Conservation (phyloP, 164 flowering plant genomes). For the Saururus chinensis region DNA sequence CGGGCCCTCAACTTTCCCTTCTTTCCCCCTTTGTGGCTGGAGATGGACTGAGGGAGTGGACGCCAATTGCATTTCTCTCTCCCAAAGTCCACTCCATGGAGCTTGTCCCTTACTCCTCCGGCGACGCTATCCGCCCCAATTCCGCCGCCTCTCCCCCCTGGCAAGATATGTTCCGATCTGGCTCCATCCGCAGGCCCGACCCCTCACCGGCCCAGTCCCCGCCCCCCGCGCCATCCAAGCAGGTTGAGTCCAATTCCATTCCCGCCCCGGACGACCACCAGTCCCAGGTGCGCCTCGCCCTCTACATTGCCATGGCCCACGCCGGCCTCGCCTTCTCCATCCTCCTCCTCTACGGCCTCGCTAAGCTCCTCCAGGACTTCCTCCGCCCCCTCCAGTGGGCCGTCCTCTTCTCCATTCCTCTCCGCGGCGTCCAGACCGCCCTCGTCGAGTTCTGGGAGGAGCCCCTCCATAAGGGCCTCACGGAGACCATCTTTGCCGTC, state of each 20-base stretch:
- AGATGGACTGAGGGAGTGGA: neutral
- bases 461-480: conserved; percentile 68
- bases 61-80: neutral
- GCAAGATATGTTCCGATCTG: conserved; percentile 95
- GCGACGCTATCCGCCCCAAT: conserved; percentile 16
- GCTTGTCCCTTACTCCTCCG: conserved; percentile 48
- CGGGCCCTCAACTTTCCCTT: too few relatives aligned
- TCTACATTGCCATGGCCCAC: conserved; percentile 97
- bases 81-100: conserved; percentile 53
- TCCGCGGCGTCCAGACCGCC: conserved; percentile 71
- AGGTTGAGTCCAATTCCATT: neutral
- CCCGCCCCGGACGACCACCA: conserved; percentile 4
- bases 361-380: conserved; percentile 58
- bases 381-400: conserved; percentile 91
- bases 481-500: conserved; percentile 74
- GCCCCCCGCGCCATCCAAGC: neutral
- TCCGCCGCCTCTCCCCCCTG: conserved; percentile 31
- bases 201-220: conserved; percentile 11
- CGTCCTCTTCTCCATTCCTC: conserved; percentile 77
- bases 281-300: conserved; percentile 72
- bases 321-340: conserved; percentile 65
- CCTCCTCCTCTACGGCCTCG: conserved; percentile 45
- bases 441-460: conserved; percentile 77
- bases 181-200: conserved; percentile 52
- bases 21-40: neutral